These are phyloP conservation scores for Dryas drummondii DNA, from an alignment of 306 rosid genomes.

Conservation along the genomic window DNA sequence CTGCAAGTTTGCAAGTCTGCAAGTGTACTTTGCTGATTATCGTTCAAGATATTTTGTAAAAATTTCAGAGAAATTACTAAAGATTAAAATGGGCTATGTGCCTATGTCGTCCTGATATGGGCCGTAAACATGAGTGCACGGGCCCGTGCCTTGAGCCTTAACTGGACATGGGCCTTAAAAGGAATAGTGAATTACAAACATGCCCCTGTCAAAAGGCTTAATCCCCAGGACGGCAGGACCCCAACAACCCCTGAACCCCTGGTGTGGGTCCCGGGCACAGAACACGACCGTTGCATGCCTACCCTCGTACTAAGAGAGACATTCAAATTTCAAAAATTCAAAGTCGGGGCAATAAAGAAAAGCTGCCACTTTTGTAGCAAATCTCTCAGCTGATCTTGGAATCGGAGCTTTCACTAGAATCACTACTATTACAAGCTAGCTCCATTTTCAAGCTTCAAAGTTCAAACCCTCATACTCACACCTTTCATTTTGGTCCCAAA, in stretches of 20 bases:
- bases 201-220: too few species aligned
- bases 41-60: too few species aligned
- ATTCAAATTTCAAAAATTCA: constrained; percentile 84
- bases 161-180: too few species aligned
- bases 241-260: neutral
- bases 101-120: too few species aligned
- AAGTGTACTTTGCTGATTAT: neutral
- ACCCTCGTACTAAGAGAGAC: constrained; percentile 31
- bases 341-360: constrained; percentile 34
- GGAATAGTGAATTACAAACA: too few species aligned
- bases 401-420: constrained; percentile 22
- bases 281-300: constrained; percentile 51
- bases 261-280: constrained; percentile 21
- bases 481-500: neutral
- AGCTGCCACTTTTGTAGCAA: constrained; percentile 41
- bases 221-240: too few species aligned
- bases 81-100: too few species aligned
- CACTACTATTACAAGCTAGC: neutral
- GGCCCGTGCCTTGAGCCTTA: too few species aligned
- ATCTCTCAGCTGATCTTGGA: constrained; percentile 8
- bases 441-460: neutral
- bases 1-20: too few species aligned
- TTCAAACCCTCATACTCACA: neutral
- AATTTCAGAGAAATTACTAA: too few species aligned
- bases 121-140: too few species aligned